Conservation (phyloP, 331 rosid species). For the Pyracantha coccinea region DNA sequence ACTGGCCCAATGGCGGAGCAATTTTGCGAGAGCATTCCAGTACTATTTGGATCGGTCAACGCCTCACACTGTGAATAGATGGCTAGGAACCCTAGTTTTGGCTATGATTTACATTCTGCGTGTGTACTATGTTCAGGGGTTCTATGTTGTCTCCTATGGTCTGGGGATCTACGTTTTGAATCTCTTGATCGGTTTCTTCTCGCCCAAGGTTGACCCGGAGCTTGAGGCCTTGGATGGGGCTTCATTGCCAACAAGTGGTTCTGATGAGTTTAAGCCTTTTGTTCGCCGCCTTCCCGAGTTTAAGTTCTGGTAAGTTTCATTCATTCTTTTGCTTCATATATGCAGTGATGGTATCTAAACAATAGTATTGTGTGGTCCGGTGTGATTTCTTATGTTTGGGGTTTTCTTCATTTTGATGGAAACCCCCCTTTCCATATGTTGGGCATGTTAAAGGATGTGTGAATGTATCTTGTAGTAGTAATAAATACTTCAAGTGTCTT, state of each 20-base stretch:
- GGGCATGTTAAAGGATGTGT: neutral
- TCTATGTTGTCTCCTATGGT: slow-evolving; percentile 59
- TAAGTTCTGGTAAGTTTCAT: slow-evolving; percentile 45
- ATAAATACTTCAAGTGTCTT: neutral
- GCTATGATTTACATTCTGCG: slow-evolving; percentile 46
- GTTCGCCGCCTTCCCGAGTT: slow-evolving; percentile 74
- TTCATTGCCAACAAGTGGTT: slow-evolving; percentile 52
- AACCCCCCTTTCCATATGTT: neutral
- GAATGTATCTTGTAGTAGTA: neutral
- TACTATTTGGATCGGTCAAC: slow-evolving; percentile 61
- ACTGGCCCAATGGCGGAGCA: slow-evolving; percentile 51
- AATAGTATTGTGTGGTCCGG: neutral
- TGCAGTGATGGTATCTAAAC: neutral
- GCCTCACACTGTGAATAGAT: slow-evolving; percentile 53
- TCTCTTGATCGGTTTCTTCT: slow-evolving; percentile 63
- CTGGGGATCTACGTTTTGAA: slow-evolving; percentile 57
- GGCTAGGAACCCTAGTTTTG: slow-evolving; percentile 52
- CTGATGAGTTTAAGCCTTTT: slow-evolving; percentile 68
- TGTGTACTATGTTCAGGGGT: slow-evolving; percentile 53
- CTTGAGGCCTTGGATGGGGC: slow-evolving; percentile 52
- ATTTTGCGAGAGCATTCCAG: slow-evolving; percentile 45
- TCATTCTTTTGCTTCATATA: neutral
- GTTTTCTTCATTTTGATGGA: neutral
- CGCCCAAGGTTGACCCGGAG: slow-evolving; percentile 68
- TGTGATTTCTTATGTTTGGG: neutral